Base-by-base conservation (phyloP, 2,329 filamentous ascomycete genomes). In the Tolypocladium cylindrosporum region DNA sequence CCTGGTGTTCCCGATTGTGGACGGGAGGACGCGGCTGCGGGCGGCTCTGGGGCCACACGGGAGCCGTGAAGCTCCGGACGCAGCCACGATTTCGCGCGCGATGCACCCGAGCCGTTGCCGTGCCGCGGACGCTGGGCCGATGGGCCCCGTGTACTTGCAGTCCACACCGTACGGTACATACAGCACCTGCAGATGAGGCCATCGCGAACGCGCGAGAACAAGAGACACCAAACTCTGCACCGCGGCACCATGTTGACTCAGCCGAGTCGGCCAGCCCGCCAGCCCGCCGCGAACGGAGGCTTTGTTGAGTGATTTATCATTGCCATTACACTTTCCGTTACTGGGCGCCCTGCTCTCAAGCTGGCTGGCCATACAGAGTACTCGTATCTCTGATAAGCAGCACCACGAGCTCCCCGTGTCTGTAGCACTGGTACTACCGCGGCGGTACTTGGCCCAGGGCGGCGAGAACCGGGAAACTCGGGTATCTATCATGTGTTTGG, bases 1-100 rank as follows among this genome's bases (percentile, higher is more conserved):
- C 41, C 52, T 57, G 48, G 50, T 56, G 53, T 55, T 59, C 55
- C 58, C 55, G 60, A 57, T 3, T 9, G 21, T 9, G 51, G 50
- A 36, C 59, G 37, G 43, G 36, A 40, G 55, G 55, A 57, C 40
- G 59, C 58, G 58, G 55, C 41, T 58, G 48, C 42, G 56, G 50
- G 56, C 54, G 60, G 50, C 58, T 58, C 54, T 50, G 53, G 54
- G 41, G 40, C 57, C 55, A 39, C 36, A 43, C 55, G 55, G 55
- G 58, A 57, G 56, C 60, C 58, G 54, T 59, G 41, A 59, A 60
- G 60, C 58, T 55, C 59, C 56, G 60, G 56, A n/a, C 40, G 52
- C 43, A 48, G 56, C 39, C 27, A 42, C 55, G 37, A 51, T 57
- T 57, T 36, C 9, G 54, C 54, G 27, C 27, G 31, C 54, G 41